Evolutionary conservation across 2,329 filamentous ascomycete species (phyloP).

Genomic region (Bipolaris victoriae): DNA sequence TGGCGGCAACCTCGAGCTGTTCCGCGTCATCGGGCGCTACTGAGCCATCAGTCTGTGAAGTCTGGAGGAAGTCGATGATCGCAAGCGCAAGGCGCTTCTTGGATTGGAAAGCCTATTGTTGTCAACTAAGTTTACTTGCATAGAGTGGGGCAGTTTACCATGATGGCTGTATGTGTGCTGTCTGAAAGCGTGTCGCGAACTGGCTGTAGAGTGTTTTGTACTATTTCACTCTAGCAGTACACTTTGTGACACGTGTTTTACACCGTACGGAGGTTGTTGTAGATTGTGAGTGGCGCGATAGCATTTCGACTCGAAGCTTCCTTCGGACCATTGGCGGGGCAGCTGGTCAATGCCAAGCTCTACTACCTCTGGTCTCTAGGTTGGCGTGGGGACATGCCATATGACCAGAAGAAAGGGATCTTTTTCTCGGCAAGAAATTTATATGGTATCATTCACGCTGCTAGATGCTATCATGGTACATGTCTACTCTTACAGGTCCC

Average conservation of each 20-base stretch:
- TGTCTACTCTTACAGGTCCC: constrained; percentile 35
- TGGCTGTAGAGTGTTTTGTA: neutral
- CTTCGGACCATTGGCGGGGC: constrained; percentile 26
- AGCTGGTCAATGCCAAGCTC: constrained; percentile 21
- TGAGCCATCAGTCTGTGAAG: constrained; percentile 85
- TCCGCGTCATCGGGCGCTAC: constrained; percentile 87
- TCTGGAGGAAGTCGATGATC: constrained; percentile 92
- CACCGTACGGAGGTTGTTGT: constrained; percentile 4
- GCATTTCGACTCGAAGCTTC: constrained; percentile 36
- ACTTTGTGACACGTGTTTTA: constrained; percentile 5
- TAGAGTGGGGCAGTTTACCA: constrained; percentile 35
- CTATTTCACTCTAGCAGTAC: neutral
- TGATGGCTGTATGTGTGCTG: constrained; percentile 28
- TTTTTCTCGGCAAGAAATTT: neutral
- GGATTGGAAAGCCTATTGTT: constrained; percentile 53
- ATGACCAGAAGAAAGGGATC: neutral
- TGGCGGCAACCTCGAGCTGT: constrained; percentile 89
- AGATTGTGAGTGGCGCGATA: constrained; percentile 10
- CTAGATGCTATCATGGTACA: constrained; percentile 35
- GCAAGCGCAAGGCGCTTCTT: constrained; percentile 93
- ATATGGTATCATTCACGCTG: constrained; percentile 23
- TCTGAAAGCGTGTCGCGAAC: constrained; percentile 6
- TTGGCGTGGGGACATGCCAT: neutral
- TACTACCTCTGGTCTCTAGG: neutral
- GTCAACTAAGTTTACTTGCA: constrained; percentile 22